Percentiles rank a stretch among this genome's conserved stretches.
Evolutionary conservation across 805 yeast species (phyloP).

Genomic region (Yamadazyma phyllophila): DNA sequence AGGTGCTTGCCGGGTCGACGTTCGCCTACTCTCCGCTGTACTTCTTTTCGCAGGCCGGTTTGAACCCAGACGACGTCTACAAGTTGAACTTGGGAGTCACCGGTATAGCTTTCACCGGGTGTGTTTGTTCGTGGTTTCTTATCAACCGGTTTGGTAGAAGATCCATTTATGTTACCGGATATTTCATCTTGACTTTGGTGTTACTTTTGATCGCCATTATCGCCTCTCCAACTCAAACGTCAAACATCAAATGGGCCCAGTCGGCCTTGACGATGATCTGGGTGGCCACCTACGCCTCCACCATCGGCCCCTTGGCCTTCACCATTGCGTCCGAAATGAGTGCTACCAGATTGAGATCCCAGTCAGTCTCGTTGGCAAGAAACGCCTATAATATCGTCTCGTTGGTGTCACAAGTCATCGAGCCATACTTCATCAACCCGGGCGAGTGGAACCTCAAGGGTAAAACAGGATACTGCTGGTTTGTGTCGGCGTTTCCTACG

Average conservation of each 20-base stretch:
- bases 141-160: slow-evolving; percentile 39
- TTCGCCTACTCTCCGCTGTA: slow-evolving; percentile 37
- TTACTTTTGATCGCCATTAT: slow-evolving; percentile 43
- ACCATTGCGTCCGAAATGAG: slow-evolving; percentile 41
- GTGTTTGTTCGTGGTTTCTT: slow-evolving; percentile 29
- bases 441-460: slow-evolving; percentile 46
- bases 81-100: slow-evolving; percentile 32
- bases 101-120: slow-evolving; percentile 28
- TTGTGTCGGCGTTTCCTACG: slow-evolving; percentile 27
- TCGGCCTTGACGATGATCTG: slow-evolving; percentile 21
- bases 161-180: slow-evolving; percentile 37
- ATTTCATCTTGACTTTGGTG: slow-evolving; percentile 27
- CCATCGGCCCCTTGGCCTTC: slow-evolving; percentile 44
- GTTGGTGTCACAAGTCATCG: slow-evolving; percentile 34
- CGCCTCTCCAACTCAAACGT: slow-evolving; percentile 16
- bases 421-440: slow-evolving; percentile 52
- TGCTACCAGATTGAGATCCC: slow-evolving; percentile 37
- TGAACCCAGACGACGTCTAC: slow-evolving; percentile 27
- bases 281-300: slow-evolving; percentile 31
- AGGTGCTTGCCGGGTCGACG: slow-evolving; percentile 33
- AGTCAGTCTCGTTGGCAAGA: slow-evolving; percentile 36
- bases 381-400: slow-evolving; percentile 26
- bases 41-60: slow-evolving; percentile 38
- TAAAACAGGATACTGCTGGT: slow-evolving; percentile 50
- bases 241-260: slow-evolving; percentile 22